Evolutionary conservation across 192 early-diverging fungal species (phyloP), one percentile per base, ranked within the genome.

Genomic region (Mycoemilia scoparia): DNA sequence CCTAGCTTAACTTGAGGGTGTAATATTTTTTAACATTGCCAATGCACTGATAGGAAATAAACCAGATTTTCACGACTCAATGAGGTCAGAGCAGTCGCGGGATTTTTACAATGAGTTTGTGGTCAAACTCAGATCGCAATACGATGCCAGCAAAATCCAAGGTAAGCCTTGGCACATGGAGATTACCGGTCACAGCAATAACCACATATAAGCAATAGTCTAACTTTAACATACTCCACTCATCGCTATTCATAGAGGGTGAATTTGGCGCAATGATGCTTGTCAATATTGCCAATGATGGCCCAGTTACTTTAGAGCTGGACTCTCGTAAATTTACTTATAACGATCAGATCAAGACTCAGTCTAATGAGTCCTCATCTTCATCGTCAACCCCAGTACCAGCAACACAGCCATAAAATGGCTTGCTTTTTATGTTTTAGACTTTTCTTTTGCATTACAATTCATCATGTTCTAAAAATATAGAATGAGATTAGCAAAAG

Each of bases 251-350:
- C 36, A 77, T 81, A 75, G 58, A 48, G 0, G 92, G 89, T 4
- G 66, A 71, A 38, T 96, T 96, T 62, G 88, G 89, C 2, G 92
- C 83, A 4, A 96, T 93, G 92, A 96, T 96, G 92, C 43, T 73
- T 28, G 92, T 96, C 13, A 64, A 64, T 8, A 65, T 89, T 51
- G 66, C 73, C 7, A 96, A 96, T 51, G 87, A 96, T 21, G 81
- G 76, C 1, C 73, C 73, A 1, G 66, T 76, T 21, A 76, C 73
- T 5, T 25, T 76, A 23, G 28, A 60, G 22, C 32, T 76, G 16
- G 73, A 76, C 39, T 72, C 70, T 20, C 43, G 67, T 19, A 48
- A 51, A 25, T 56, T 62, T 18, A 10, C 35, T 7, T 62, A 56
- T 21, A 21, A 39, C 11, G 31, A 34, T 3, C 17, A 9, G 5